phyloP scores from a whole-genome alignment of 345 rosid species.

The Euphorbia pulcherrima region DNA sequence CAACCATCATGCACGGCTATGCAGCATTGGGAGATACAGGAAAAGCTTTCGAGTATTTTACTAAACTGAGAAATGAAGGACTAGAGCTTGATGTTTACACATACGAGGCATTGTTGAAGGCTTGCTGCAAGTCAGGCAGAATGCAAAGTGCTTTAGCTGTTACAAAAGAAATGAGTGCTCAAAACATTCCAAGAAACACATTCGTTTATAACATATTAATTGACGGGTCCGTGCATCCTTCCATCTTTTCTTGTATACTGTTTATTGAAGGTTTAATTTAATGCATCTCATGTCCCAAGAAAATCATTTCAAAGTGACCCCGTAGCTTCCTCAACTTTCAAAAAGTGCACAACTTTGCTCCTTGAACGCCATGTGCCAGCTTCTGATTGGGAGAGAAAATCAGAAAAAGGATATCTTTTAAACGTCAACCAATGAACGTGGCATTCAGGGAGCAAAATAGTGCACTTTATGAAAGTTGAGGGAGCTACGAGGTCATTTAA shows the following conservation, averaged over 20 bases:
- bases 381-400: too few species aligned
- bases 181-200: constrained; percentile 73
- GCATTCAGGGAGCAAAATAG: too few species aligned
- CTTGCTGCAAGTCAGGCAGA: constrained; percentile 96
- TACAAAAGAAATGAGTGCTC: constrained; percentile 80
- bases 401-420: too few species aligned
- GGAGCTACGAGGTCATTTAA: too few species aligned
- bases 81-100: constrained; percentile 78
- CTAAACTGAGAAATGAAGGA: constrained; percentile 75
- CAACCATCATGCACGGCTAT: constrained; percentile 95
- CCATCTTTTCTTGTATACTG: neutral
- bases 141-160: constrained; percentile 99
- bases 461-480: too few species aligned
- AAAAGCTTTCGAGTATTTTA: constrained; percentile 81
- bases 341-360: too few species aligned
- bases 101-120: constrained; percentile 88
- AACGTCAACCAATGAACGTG: too few species aligned
- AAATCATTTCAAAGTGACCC: too few species aligned
- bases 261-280: too few species aligned
- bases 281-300: too few species aligned
- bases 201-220: constrained; percentile 82
- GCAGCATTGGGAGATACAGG: constrained; percentile 92
- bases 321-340: too few species aligned
- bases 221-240: constrained; percentile 57
- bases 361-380: too few species aligned